Percentiles rank a stretch among this genome's conserved stretches.
phyloP scores from a whole-genome alignment of 1,284 basidiomycete genomes.

The Cutaneotrichosporon cavernicola region DNA sequence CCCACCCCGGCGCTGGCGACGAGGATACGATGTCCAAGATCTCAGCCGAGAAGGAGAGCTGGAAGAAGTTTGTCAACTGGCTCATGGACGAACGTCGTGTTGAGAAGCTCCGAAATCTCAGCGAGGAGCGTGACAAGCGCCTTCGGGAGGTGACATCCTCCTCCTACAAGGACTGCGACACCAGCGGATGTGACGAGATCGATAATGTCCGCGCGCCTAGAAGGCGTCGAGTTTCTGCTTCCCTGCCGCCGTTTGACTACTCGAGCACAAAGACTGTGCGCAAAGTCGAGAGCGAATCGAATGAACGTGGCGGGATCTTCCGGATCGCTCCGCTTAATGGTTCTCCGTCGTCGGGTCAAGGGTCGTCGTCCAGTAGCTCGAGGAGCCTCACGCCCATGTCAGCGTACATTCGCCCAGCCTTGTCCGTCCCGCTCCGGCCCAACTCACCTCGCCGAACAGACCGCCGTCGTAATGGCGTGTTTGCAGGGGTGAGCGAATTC shows the following conservation, averaged over 20 bases:
- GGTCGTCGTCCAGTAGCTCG: constrained; percentile 16
- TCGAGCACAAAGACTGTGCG: constrained; percentile 15
- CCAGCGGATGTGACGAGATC: constrained; percentile 1
- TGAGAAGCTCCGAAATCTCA: constrained; percentile 42
- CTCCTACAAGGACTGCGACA: not conserved
- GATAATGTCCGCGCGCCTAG: constrained; percentile 9
- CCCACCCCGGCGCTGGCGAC: constrained; percentile 41
- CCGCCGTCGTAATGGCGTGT: constrained; percentile 32
- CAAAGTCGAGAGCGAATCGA: constrained; percentile 20
- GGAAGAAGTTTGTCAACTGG: constrained; percentile 50
- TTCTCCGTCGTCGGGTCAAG: not conserved
- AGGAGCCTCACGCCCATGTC: constrained; percentile 23
- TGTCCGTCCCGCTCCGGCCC: constrained; percentile 37
- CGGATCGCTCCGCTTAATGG: constrained; percentile 12
- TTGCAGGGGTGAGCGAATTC: constrained; percentile 35
- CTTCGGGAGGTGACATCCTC: constrained; percentile 32
- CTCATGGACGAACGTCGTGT: constrained; percentile 47
- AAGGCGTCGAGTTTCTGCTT: constrained; percentile 19
- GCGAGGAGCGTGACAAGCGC: constrained; percentile 42
- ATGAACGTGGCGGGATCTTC: constrained; percentile 30
- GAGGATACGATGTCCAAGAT: constrained; percentile 14
- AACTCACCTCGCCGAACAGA: constrained; percentile 41
- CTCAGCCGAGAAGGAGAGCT: constrained; percentile 41
- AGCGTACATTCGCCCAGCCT: constrained; percentile 39
- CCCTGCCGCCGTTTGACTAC: constrained; percentile 16